Evolutionary conservation across 805 yeast species (phyloP).

Genomic region (Teunomyces aglyptinius): DNA sequence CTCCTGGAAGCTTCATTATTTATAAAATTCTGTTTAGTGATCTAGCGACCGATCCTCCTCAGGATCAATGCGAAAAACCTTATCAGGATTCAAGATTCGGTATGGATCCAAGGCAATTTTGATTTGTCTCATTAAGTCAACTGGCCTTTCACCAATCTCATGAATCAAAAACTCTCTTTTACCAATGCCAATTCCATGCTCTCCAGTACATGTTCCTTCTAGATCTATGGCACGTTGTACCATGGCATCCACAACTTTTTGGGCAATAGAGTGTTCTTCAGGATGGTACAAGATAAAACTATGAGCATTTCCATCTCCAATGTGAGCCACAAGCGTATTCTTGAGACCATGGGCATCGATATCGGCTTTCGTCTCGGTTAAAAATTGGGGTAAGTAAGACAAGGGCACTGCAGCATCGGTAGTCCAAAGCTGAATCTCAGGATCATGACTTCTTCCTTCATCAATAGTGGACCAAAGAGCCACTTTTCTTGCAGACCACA

Average conservation of each 20-base stretch:
- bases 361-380: constrained; percentile 59
- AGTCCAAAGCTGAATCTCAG: constrained; percentile 57
- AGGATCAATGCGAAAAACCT: constrained; percentile 21
- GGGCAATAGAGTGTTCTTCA: constrained; percentile 16
- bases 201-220: constrained; percentile 25
- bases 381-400: constrained; percentile 61
- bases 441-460: constrained; percentile 32
- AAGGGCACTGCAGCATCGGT: constrained; percentile 86
- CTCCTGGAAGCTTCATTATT: background rate
- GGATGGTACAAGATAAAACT: constrained; percentile 54
- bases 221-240: constrained; percentile 19
- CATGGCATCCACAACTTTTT: constrained; percentile 20
- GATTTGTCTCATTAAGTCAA: constrained; percentile 22
- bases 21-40: background rate
- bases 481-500: constrained; percentile 23
- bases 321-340: constrained; percentile 72
- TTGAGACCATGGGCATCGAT: constrained; percentile 50
- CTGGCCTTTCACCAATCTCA: constrained; percentile 18
- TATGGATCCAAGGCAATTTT: constrained; percentile 21
- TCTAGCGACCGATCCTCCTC: constrained; percentile 9
- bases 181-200: constrained; percentile 25
- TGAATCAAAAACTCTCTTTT: constrained; percentile 18
- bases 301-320: constrained; percentile 84
- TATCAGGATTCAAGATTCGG: constrained; percentile 23
- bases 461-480: constrained; percentile 39